Evolutionary conservation across 169 alveolate genomes (phyloP).

Genomic region (Perkinsus marinus): DNA sequence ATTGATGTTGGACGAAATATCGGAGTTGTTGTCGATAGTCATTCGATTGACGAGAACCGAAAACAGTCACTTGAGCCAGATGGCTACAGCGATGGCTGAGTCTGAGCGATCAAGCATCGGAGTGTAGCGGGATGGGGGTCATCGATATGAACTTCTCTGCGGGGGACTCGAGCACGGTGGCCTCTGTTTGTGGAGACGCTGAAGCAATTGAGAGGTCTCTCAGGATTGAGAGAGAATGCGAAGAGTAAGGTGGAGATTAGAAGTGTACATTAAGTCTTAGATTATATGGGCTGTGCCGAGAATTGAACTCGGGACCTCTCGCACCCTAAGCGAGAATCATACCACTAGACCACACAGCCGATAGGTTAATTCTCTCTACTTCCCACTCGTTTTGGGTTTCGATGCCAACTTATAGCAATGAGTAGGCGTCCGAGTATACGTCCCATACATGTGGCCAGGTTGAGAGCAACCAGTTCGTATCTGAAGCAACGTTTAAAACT

Average conservation of each 20-base stretch:
- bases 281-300: conserved; percentile 75
- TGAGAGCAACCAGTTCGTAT: not conserved
- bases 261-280: not conserved
- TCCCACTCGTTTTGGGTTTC: no score
- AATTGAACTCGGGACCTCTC: conserved; percentile 95
- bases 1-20: no score
- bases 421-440: no score
- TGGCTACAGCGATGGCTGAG: no score
- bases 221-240: not conserved
- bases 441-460: not conserved
- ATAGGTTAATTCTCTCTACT: no score
- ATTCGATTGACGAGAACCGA: no score
- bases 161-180: not conserved
- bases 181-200: not conserved
- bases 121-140: not conserved
- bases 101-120: not conserved
- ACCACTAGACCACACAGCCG: conserved; percentile 74
- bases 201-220: not conserved
- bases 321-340: conserved; percentile 94
- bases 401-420: no score
- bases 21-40: no score
- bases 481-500: not conserved
- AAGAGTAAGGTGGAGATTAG: no score
- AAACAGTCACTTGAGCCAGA: no score
- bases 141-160: not conserved